Conservation (phyloP, 495 filamentous ascomycete species). For the Usnea hakonensis region DNA sequence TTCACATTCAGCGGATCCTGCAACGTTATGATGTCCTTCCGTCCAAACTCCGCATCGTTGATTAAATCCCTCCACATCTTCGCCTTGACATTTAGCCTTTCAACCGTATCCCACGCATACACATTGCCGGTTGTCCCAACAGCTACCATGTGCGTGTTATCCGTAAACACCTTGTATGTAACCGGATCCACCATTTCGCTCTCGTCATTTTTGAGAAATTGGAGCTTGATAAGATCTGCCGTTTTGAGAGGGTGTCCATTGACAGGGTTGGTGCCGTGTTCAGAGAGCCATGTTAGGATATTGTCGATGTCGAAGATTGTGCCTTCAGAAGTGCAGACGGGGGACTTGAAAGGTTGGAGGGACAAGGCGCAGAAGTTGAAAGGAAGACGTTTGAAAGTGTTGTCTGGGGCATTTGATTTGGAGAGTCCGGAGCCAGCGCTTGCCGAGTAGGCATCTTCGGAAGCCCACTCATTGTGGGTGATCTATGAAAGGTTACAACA, state of each 20-base stretch:
- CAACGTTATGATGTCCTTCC: conserved; percentile 91
- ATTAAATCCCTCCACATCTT: conserved; percentile 95
- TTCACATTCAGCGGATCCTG: conserved; percentile 94
- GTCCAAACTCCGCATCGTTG: conserved; percentile 75
- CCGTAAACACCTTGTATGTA: conserved; percentile 92
- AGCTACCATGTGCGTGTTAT: conserved; percentile 95
- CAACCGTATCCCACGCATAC: conserved; percentile 90
- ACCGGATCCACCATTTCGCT: conserved; percentile 94
- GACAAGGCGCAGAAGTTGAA: conserved; percentile 98
- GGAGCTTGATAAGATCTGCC: conserved; percentile 81
- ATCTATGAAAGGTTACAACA: conserved; percentile 44
- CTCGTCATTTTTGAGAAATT: conserved; percentile 86
- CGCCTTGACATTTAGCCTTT: conserved; percentile 91
- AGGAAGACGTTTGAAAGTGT: conserved; percentile 77
- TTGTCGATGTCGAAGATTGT: conserved; percentile 83
- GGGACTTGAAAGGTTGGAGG: conserved; percentile 82
- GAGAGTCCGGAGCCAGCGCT: conserved; percentile 61
- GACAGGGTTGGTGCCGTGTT: conserved; percentile 84
- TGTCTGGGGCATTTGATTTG: conserved; percentile 43
- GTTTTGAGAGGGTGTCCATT: conserved; percentile 68
- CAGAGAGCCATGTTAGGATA: conserved; percentile 85
- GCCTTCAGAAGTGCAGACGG: conserved; percentile 71
- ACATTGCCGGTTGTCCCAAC: conserved; percentile 86
- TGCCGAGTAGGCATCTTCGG: conserved; percentile 73
- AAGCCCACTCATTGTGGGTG: conserved; percentile 95